Conservation (phyloP, 2,329 filamentous ascomycete species). For the Fusarium bactridioides region DNA sequence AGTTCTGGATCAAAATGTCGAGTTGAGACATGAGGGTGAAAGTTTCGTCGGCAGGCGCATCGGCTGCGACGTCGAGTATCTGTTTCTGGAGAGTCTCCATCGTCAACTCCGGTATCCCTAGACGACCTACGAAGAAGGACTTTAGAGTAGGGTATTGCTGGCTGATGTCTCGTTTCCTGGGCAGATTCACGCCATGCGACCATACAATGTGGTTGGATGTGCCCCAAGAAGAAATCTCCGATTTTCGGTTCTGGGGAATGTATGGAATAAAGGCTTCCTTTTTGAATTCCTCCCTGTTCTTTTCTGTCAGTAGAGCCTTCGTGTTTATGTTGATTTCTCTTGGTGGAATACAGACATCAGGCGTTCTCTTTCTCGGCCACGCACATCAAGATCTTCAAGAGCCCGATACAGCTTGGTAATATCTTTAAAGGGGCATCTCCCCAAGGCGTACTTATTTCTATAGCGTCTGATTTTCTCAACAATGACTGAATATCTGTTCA, state of each 20-base stretch:
- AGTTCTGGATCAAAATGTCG: background rate
- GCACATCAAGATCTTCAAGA: background rate
- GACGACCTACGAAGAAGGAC: background rate
- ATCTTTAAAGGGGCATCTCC: too few species aligned
- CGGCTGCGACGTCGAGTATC: accelerated
- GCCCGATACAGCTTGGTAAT: too few species aligned
- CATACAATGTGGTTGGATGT: too few species aligned
- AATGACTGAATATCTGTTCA: too few species aligned
- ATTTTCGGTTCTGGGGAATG: too few species aligned
- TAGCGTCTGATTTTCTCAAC: too few species aligned
- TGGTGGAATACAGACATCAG: background rate
- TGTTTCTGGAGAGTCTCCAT: accelerated
- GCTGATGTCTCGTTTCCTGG: background rate
- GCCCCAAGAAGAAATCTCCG: too few species aligned
- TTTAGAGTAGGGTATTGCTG: background rate
- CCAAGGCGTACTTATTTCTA: too few species aligned
- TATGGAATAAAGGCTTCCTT: background rate
- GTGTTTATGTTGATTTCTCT: background rate
- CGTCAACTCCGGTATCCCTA: background rate
- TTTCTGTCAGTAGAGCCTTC: too few species aligned
- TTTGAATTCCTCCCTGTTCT: background rate
- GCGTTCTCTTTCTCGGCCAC: background rate
- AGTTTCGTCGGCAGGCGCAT: accelerated
- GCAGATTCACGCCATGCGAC: background rate
- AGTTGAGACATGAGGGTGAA: background rate